These are phyloP conservation scores for Warburgia ugandensis DNA, from an alignment of 164 flowering plant genomes.

Conservation along the genomic window DNA sequence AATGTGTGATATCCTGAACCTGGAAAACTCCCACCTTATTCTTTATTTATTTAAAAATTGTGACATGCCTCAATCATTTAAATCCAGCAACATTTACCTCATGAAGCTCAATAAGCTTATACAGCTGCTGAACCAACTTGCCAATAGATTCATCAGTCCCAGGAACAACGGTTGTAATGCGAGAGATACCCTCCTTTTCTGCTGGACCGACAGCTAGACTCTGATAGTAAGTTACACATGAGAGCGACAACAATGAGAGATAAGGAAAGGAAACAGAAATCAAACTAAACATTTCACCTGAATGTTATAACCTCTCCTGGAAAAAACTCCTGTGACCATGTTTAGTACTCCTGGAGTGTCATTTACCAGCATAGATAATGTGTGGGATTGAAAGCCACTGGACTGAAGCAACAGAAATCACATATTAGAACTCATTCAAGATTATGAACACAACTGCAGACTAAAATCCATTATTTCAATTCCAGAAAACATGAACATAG, in stretches of 20 bases:
- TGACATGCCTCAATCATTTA: neutral
- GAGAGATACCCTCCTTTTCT: constrained; percentile 79
- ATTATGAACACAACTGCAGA: neutral
- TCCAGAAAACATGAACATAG: too few species aligned
- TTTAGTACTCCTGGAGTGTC: constrained; percentile 93
- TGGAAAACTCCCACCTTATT: constrained; percentile 21
- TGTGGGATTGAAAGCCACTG: constrained; percentile 83
- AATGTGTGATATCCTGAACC: constrained; percentile 83
- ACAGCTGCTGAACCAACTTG: constrained; percentile 85
- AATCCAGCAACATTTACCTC: constrained; percentile 42
- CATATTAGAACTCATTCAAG: constrained; percentile 2
- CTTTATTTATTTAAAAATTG: constrained; percentile 3
- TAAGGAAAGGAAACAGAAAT: constrained; percentile 1
- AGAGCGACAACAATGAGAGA: constrained; percentile 5
- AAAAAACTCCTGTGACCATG: constrained; percentile 76
- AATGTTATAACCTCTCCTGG: constrained; percentile 92
- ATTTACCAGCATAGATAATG: constrained; percentile 81
- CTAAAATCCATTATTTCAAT: too few species aligned
- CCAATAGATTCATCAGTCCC: constrained; percentile 87
- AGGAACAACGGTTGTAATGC: constrained; percentile 95
- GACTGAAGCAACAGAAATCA: constrained; percentile 38
- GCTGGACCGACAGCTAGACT: constrained; percentile 97
- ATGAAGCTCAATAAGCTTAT: constrained; percentile 74
- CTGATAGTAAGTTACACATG: constrained; percentile 22
- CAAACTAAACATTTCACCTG: constrained; percentile 44